Evolutionary conservation across 2,329 filamentous ascomycete species (phyloP), one percentile per base, ranked within the genome.

Genomic region (Ophiostoma sp.): DNA sequence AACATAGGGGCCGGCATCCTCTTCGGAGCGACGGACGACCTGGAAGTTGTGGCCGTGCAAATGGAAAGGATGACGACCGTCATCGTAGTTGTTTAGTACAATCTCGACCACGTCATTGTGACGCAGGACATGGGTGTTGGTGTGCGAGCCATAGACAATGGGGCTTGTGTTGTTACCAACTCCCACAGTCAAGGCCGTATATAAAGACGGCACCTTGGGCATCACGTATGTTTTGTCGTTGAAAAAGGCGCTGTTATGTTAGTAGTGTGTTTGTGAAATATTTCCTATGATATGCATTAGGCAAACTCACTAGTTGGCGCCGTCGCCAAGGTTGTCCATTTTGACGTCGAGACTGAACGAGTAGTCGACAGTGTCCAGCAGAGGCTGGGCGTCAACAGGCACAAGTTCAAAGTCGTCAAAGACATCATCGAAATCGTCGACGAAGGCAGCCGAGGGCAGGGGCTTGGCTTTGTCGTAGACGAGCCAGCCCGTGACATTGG

Each of bases 161-260:
- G 88, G 81, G 72, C 92, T 83, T 1, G 81, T 82, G 8, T 87
- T 86, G 73, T 79, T 70, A n/a, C 83, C 80, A 68, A 90, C 80
- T 20, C 87, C 87, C 1, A 87, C 79, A 0, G 86, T 87, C 3
- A 96, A 82, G 0, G 85, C 91, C 0, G 90, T 92, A 81, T 93
- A 96, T 0, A 96, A 83, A 0, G 89, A 89, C 0, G 93, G 93
- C 0, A 95, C 92, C 76, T 91, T 91, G 64, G 90, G 92, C 0
- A 80, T 72, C 6, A 86, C 84, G 77, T 94, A 96, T 33, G 90
- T 93, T 72, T 92, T 86, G 77, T 91, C 88, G 81, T 94, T 94
- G 81, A 91, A 87, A 78, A 89, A 89, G 71, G 87, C 89, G 68
- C 83, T 74, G n/a, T 6, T 48, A 1, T 31, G 65, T 62, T 67